These are phyloP conservation scores for Sphagnum fallax DNA, from an alignment of 228 moss, liverwort and hornwort species.

Conservation along the genomic window DNA sequence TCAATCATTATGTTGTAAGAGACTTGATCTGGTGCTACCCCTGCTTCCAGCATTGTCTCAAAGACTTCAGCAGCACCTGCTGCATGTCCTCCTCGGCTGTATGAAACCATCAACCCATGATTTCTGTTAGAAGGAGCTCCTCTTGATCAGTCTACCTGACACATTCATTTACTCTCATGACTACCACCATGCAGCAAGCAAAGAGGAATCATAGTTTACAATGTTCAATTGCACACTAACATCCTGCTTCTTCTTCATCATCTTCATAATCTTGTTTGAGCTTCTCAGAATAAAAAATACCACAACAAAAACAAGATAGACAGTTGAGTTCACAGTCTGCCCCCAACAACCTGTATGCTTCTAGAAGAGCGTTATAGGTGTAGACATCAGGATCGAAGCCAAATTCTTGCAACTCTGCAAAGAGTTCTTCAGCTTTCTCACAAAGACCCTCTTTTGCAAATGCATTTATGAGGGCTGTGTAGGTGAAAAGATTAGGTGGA, in stretches of 20 bases:
- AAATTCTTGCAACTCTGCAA: slow-evolving; percentile 47
- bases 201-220: no score
- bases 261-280: no score
- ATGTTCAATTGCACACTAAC: not conserved
- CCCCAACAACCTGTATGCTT: slow-evolving; percentile 65
- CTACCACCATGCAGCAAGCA: not conserved
- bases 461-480: slow-evolving; percentile 89
- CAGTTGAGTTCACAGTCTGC: no score
- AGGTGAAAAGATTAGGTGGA: slow-evolving; percentile 65
- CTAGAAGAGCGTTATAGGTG: slow-evolving; percentile 78
- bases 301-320: no score
- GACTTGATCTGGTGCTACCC: slow-evolving; percentile 71
- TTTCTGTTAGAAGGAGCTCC: not conserved
- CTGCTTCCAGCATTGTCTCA: slow-evolving; percentile 57
- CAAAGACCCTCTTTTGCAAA: slow-evolving; percentile 79
- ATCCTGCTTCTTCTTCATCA: not conserved
- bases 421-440: slow-evolving; percentile 74
- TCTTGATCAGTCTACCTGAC: not conserved
- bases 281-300: no score
- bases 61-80: slow-evolving; percentile 78
- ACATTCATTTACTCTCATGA: not conserved
- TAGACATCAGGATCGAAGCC: slow-evolving; percentile 78
- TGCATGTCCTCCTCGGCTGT: slow-evolving; percentile 73
- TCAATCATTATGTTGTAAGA: slow-evolving; percentile 93
- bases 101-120: not conserved